phyloP scores from a whole-genome alignment of 2,329 filamentous ascomycete species.

The Teratosphaeria nubilosa region DNA sequence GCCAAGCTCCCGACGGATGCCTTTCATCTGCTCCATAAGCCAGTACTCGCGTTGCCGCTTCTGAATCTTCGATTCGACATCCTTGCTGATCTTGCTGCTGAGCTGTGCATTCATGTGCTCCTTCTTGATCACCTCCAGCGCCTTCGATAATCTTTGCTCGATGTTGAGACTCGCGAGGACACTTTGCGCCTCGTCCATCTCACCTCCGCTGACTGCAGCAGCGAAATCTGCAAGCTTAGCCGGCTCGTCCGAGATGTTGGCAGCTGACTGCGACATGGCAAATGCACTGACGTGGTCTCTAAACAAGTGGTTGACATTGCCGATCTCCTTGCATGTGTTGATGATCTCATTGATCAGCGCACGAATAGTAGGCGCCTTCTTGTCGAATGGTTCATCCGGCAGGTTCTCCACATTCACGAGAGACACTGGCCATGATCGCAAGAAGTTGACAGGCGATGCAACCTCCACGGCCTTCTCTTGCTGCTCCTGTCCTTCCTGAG shows the following conservation, averaged over 20 bases:
- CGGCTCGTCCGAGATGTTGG: slow-evolving; percentile 90
- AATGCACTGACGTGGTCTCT: slow-evolving; percentile 96
- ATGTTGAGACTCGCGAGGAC: slow-evolving; percentile 82
- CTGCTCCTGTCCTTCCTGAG: slow-evolving; percentile 25
- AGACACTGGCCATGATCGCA: slow-evolving; percentile 84
- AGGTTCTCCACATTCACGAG: slow-evolving; percentile 94
- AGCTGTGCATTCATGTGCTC: slow-evolving; percentile 97
- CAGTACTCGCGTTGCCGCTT: slow-evolving; percentile 97
- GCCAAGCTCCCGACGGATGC: slow-evolving; percentile 86
- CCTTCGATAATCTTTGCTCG: slow-evolving; percentile 84
- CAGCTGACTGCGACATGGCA: slow-evolving; percentile 86
- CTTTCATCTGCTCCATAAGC: slow-evolving; percentile 99
- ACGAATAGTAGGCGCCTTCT: slow-evolving; percentile 78
- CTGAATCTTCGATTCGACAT: slow-evolving; percentile 93
- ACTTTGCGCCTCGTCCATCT: slow-evolving; percentile 84
- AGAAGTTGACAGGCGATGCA: slow-evolving; percentile 62
- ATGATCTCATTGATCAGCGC: slow-evolving; percentile 96
- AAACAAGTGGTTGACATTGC: slow-evolving; percentile 86
- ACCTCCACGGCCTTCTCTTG: slow-evolving; percentile 45
- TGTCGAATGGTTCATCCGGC: slow-evolving; percentile 76
- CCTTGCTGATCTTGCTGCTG: slow-evolving; percentile 94
- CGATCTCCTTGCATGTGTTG: slow-evolving; percentile 97
- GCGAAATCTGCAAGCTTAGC: slow-evolving; percentile 95
- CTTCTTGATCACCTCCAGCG: slow-evolving; percentile 87
- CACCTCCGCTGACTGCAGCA: slow-evolving; percentile 88